A percentile compares a stretch with the other conserved stretches of the same genome.
Conservation (phyloP, 2,329 filamentous ascomycete species). For the Leptodontidium sp. region DNA sequence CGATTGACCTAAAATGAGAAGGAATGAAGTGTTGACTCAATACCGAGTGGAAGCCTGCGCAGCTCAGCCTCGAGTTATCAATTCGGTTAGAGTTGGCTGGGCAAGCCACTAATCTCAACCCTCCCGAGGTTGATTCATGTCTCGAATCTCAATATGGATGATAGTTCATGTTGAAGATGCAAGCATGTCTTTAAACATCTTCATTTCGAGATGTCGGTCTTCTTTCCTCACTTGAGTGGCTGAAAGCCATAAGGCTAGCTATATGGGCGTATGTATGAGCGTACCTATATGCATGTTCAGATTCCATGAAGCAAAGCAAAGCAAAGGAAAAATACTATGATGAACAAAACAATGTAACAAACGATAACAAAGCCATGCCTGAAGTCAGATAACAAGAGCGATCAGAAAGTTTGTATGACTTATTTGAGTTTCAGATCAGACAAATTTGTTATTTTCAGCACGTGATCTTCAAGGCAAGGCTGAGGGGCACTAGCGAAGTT, state of each 20-base stretch:
- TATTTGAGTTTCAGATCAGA: too few species aligned
- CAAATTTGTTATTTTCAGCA: background rate
- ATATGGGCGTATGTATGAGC: too few species aligned
- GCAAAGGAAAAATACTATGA: background rate
- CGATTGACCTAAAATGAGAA: background rate
- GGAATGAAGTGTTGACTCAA: background rate
- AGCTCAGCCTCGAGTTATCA: background rate
- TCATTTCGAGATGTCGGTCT: background rate
- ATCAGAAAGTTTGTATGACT: background rate
- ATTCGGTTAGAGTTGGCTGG: background rate
- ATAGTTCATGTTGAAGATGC: too few species aligned
- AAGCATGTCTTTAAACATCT: background rate
- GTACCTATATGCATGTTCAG: background rate
- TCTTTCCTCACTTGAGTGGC: background rate
- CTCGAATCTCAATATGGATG: background rate
- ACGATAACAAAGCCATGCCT: background rate
- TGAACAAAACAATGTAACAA: background rate
- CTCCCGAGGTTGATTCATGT: background rate
- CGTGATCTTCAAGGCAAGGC: constrained; percentile 4
- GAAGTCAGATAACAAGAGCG: background rate
- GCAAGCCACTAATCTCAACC: constrained; percentile 14
- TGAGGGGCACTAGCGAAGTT: constrained; percentile 3
- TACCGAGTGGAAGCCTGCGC: constrained; percentile 3
- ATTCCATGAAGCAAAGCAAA: background rate
- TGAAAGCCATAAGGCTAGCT: too few species aligned